Evolutionary conservation across 2,329 filamentous ascomycete species (phyloP).

Genomic region (Metarhizium sp.): DNA sequence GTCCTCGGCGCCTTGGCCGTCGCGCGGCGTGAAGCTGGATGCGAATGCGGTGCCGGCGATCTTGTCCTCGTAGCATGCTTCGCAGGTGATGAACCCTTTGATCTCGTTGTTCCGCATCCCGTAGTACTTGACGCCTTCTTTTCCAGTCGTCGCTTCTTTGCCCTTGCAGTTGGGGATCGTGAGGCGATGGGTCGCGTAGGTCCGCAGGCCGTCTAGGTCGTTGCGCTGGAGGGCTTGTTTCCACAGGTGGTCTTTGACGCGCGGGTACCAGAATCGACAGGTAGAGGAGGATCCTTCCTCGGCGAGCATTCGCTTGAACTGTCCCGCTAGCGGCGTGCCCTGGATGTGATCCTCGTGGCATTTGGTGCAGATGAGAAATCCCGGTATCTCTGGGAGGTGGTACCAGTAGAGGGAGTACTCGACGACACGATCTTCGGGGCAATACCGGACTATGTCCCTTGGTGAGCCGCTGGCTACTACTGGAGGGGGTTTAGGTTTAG

Average conservation of each 20-base stretch:
- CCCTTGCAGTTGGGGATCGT: constrained; percentile 21
- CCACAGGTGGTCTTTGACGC: constrained; percentile 25
- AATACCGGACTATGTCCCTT: constrained; percentile 16
- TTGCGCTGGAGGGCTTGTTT: constrained; percentile 18
- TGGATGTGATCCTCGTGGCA: constrained; percentile 30
- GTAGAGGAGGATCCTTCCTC: constrained; percentile 20
- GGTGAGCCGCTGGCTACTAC: constrained; percentile 14
- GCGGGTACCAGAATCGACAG: constrained; percentile 20
- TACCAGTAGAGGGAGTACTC: constrained; percentile 24
- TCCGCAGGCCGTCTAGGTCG: constrained; percentile 14
- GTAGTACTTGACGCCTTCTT: constrained; percentile 23
- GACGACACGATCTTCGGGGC: constrained; percentile 17
- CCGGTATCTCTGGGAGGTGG: constrained; percentile 14
- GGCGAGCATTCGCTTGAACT: constrained; percentile 19
- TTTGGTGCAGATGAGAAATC: constrained; percentile 28
- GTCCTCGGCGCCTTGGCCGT: constrained; percentile 15
- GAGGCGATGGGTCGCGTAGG: constrained; percentile 19
- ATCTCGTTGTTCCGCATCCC: constrained; percentile 18
- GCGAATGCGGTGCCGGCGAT: constrained; percentile 20
- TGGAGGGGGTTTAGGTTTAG: neutral
- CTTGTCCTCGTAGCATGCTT: constrained; percentile 27
- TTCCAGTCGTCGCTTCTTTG: constrained; percentile 6
- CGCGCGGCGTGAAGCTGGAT: constrained; percentile 16
- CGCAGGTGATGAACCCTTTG: constrained; percentile 24
- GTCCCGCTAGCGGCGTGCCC: constrained; percentile 15